These are phyloP conservation scores for Wickerhamomyces rabaulensis DNA, from an alignment of 805 yeast genomes.

Conservation along the genomic window DNA sequence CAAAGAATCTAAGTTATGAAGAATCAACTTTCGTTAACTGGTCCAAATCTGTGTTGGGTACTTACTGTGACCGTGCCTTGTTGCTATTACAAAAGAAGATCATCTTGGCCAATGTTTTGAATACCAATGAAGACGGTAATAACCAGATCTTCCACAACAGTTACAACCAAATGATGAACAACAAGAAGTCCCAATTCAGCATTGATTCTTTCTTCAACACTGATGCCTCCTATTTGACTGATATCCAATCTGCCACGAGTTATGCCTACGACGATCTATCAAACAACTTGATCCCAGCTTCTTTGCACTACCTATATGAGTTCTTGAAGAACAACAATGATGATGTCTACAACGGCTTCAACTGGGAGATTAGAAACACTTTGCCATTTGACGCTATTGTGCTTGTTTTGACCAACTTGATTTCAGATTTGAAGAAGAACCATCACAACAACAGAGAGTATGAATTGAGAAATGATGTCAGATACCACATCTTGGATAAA, in stretches of 20 bases:
- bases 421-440: constrained; percentile 41
- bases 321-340: constrained; percentile 45
- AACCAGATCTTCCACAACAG: constrained; percentile 21
- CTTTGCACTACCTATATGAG: constrained; percentile 51
- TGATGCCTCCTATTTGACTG: neutral
- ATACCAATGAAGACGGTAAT: constrained; percentile 22
- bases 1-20: constrained; percentile 32
- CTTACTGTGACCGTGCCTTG: constrained; percentile 51
- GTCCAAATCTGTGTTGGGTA: constrained; percentile 42
- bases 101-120: constrained; percentile 24
- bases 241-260: constrained; percentile 5
- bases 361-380: constrained; percentile 59
- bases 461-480: constrained; percentile 29
- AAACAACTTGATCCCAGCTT: constrained; percentile 50
- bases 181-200: constrained; percentile 21
- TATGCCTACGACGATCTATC: constrained; percentile 49
- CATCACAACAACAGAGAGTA: constrained; percentile 20
- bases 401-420: constrained; percentile 44
- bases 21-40: constrained; percentile 38
- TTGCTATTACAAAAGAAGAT: constrained; percentile 36
- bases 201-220: constrained; percentile 18
- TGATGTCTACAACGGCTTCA: constrained; percentile 44
- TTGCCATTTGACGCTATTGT: constrained; percentile 57
- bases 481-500: constrained; percentile 27
- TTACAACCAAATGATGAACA: constrained; percentile 25